Percentiles rank a stretch among this genome's conserved stretches.
phyloP scores from a whole-genome alignment of 305 asterid genomes.

The Solanum hybrid region DNA sequence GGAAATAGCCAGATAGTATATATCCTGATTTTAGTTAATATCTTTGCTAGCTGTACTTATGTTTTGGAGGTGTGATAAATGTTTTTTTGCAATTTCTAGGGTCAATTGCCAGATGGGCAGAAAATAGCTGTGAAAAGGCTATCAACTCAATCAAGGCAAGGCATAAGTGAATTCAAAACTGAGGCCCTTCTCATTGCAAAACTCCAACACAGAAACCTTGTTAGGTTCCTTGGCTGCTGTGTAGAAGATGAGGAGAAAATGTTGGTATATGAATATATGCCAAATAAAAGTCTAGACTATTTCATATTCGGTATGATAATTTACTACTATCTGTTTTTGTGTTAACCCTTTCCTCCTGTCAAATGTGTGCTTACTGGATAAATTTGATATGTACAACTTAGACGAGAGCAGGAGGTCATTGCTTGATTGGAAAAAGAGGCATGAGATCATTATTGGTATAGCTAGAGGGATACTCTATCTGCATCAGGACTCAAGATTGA shows the following conservation, averaged over 20 bases:
- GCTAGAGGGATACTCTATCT: conserved; percentile 33
- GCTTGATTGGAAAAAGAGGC: conserved; percentile 18
- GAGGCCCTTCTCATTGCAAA: conserved; percentile 15
- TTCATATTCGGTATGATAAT: conserved; percentile 22
- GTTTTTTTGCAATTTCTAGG: not conserved
- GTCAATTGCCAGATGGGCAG: conserved; percentile 9
- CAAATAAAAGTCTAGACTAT: conserved; percentile 28
- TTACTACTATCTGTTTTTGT: not conserved
- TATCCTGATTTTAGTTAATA: not conserved
- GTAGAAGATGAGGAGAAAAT: conserved; percentile 27
- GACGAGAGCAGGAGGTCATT: not conserved
- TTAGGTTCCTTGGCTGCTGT: conserved; percentile 34
- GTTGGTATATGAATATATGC: conserved; percentile 30
- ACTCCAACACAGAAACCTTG: conserved; percentile 40
- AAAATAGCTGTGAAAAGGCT: conserved; percentile 15
- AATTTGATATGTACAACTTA: not conserved
- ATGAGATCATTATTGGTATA: conserved; percentile 19
- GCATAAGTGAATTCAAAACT: conserved; percentile 11
- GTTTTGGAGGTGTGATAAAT: not conserved
- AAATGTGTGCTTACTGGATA: not conserved
- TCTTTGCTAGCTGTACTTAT: not conserved
- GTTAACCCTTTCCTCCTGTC: not conserved
- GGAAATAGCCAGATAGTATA: not conserved
- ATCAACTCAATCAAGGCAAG: conserved; percentile 10
- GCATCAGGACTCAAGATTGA: conserved; percentile 26